A percentile compares a stretch with the other conserved stretches of the same genome.
Conservation (phyloP, 805 yeast genomes). For the Suhomyces sp. region DNA sequence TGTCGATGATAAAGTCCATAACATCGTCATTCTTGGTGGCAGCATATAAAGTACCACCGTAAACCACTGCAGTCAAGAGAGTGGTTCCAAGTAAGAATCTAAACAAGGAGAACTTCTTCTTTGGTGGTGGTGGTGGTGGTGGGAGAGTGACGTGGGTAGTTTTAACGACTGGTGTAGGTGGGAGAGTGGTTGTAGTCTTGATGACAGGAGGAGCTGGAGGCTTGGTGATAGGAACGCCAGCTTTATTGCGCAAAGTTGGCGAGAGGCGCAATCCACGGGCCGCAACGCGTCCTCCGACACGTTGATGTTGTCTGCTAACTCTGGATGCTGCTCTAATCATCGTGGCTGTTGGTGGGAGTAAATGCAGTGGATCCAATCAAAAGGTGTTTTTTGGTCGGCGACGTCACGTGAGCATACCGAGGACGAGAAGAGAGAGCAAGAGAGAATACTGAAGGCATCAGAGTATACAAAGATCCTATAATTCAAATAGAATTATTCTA, state of each 20-base stretch:
- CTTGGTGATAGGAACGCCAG: conserved; percentile 2
- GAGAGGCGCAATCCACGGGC: conserved; percentile 1
- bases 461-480: background rate
- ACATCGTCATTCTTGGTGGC: conserved; percentile 44
- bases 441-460: too few species aligned
- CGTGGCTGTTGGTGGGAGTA: background rate
- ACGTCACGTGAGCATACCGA: background rate
- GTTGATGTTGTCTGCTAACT: background rate
- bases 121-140: conserved; percentile 8
- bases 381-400: conserved; percentile 1
- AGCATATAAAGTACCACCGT: conserved; percentile 38
- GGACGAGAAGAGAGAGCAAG: background rate
- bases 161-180: conserved; percentile 4
- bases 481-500: background rate
- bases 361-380: background rate
- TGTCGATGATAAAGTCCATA: conserved; percentile 43
- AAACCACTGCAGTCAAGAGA: conserved; percentile 25
- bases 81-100: conserved; percentile 30
- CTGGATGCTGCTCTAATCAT: conserved; percentile 11
- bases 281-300: background rate
- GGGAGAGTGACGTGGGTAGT: conserved; percentile 2
- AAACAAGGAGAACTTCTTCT: conserved; percentile 29
- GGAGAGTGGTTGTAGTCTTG: conserved; percentile 1
- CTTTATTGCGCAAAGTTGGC: background rate
- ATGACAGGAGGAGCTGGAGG: conserved; percentile 1